Evolutionary conservation across 2,329 filamentous ascomycete species (phyloP).

Genomic region (Xenosphaeropsis pyriputrescens): DNA sequence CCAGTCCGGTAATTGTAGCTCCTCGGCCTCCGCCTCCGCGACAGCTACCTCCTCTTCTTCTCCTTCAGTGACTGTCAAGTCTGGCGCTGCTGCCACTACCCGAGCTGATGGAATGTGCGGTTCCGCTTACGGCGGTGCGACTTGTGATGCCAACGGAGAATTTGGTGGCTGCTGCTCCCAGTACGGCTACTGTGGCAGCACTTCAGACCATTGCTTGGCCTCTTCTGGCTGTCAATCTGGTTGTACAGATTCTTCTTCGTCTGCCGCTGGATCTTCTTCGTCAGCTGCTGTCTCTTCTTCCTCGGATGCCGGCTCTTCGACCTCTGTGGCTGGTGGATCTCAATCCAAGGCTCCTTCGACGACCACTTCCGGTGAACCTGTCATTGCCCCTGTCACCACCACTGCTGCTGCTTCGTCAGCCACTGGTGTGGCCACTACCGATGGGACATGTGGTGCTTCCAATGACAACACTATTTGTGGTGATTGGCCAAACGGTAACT

Average conservation of each 20-base stretch:
- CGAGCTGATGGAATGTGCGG: slow-evolving; percentile 16
- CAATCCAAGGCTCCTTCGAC: slow-evolving; percentile 7
- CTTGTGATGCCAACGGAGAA: slow-evolving; percentile 13
- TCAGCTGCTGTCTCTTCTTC: slow-evolving; percentile 1
- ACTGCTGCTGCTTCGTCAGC: slow-evolving; percentile 11
- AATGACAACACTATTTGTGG: slow-evolving; percentile 34
- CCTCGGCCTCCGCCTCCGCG: no score
- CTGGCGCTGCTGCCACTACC: slow-evolving; percentile 5
- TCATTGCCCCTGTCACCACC: slow-evolving; percentile 11
- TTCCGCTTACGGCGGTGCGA: slow-evolving; percentile 10
- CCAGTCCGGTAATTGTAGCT: slow-evolving; percentile 20
- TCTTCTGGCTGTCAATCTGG: slow-evolving; percentile 17
- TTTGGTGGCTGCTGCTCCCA: slow-evolving; percentile 17
- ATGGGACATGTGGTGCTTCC: slow-evolving; percentile 35
- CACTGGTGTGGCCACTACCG: slow-evolving; percentile 24
- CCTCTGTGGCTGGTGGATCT: neutral
- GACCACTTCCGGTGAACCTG: slow-evolving; percentile 11
- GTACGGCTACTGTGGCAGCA: slow-evolving; percentile 17
- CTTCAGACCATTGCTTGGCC: slow-evolving; percentile 10
- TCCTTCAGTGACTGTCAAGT: slow-evolving; percentile 1
- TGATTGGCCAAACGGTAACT: slow-evolving; percentile 33
- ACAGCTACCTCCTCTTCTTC: slow-evolving; percentile 5
- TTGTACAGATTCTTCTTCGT: slow-evolving; percentile 8
- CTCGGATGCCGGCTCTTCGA: slow-evolving; percentile 12
- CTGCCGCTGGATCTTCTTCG: slow-evolving; percentile 3